Evolutionary conservation across 2,329 filamentous ascomycete species (phyloP).

Genomic region (Penicillium capsulatum): DNA sequence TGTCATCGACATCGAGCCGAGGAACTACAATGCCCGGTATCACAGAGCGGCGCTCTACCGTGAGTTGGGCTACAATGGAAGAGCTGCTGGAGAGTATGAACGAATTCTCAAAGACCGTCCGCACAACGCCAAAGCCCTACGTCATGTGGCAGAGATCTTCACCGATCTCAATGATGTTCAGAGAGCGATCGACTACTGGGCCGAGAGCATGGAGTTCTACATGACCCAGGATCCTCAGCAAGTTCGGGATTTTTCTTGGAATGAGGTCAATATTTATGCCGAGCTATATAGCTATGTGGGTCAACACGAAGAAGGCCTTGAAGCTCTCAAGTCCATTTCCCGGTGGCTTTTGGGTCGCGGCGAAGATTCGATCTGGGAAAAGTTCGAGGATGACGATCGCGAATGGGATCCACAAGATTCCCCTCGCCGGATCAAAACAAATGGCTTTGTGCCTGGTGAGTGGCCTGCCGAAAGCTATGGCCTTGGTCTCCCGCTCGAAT

Average conservation of each 20-base stretch:
- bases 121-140: slow-evolving; percentile 52
- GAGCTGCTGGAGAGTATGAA: slow-evolving; percentile 51
- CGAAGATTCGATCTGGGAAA: slow-evolving; percentile 73
- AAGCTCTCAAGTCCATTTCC: slow-evolving; percentile 65
- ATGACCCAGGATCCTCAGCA: slow-evolving; percentile 42
- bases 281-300: slow-evolving; percentile 68
- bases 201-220: slow-evolving; percentile 51
- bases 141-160: slow-evolving; percentile 55
- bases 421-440: slow-evolving; percentile 59
- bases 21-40: slow-evolving; percentile 52
- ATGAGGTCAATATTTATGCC: slow-evolving; percentile 77
- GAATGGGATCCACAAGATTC: slow-evolving; percentile 79
- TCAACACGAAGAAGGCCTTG: slow-evolving; percentile 62
- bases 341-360: slow-evolving; percentile 78
- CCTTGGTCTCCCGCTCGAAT: slow-evolving; percentile 68
- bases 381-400: slow-evolving; percentile 66
- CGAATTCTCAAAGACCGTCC: slow-evolving; percentile 52
- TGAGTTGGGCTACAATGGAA: slow-evolving; percentile 45
- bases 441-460: slow-evolving; percentile 55
- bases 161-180: slow-evolving; percentile 49
- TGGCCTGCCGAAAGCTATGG: slow-evolving; percentile 63
- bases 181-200: slow-evolving; percentile 50
- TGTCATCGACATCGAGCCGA: slow-evolving; percentile 51
- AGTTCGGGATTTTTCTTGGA: slow-evolving; percentile 60
- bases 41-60: slow-evolving; percentile 55